Evolutionary conservation across 1,284 basidiomycete genomes (phyloP), one percentile per base, ranked within the genome.

Genomic region (Agaricales sp.): DNA sequence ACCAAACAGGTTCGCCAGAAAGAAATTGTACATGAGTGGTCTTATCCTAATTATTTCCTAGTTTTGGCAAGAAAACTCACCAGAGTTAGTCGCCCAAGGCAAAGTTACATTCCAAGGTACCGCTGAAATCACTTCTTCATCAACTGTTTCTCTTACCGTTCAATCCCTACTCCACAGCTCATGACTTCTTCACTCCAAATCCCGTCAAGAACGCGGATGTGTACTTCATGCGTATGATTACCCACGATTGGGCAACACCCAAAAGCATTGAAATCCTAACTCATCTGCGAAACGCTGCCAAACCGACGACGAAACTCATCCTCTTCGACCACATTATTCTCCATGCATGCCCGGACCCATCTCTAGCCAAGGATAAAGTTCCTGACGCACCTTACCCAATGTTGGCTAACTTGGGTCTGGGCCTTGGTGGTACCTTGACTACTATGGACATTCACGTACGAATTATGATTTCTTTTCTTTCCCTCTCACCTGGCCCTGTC

Each of bases 121-220:
- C 39, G 44, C 23, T 45, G 6, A 30, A 6, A 30, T 6, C 14
- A 30, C 14, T 30, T 14, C 26, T 30, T 30, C 14, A n/a, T n/a
- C n/a, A n/a, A n/a, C 14, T 6, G 14, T 30, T 6, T 14, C 26
- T 30, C 26, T 14, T n/a, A n/a, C n/a, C n/a, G n/a, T n/a, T n/a
- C n/a, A n/a, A n/a, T n/a, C n/a, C n/a, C n/a, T n/a, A n/a, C n/a
- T n/a, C n/a, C n/a, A 6, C 26, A 30, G 59, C 47, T 3, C 59
- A 63, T 43, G 58, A 62, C 51, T 64, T 62, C 52, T 63, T 66
- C 50, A 45, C 44, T 6, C 44, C 44, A 6, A 61, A 64, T 48
- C 56, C 61, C 1, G 52, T 57, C 43, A 53, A 53, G 22, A 48
- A 51, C 21, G 58, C 59, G 1, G 54, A 53, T 11, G 55, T 61